Evolutionary conservation across 768 basidiomycete species (phyloP).

Genomic region (Lentinula raphanica): DNA sequence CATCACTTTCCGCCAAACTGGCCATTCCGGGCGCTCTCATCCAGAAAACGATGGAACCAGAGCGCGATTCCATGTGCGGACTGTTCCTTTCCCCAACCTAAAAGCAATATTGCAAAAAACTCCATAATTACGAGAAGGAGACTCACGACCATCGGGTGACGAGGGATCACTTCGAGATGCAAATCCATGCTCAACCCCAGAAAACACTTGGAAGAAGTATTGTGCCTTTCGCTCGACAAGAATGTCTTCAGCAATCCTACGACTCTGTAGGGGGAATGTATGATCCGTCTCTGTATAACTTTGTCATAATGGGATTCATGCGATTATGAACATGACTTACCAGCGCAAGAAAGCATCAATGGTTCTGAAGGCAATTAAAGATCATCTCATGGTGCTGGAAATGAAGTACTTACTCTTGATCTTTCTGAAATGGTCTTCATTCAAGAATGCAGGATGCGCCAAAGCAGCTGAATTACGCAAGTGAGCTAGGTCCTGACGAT

Average conservation of each 20-base stretch:
- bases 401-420: constrained; percentile 37
- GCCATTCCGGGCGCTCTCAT: not conserved
- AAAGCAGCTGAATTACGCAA: constrained; percentile 39
- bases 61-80: constrained; percentile 42
- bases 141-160: constrained; percentile 34
- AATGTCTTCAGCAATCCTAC: constrained; percentile 53
- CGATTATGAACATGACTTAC: constrained; percentile 20
- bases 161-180: constrained; percentile 41
- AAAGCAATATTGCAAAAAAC: not conserved
- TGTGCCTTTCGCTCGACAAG: constrained; percentile 42
- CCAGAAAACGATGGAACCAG: not conserved
- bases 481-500: not conserved
- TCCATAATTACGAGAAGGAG: not conserved
- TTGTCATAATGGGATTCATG: constrained; percentile 13
- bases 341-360: constrained; percentile 50
- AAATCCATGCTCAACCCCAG: constrained; percentile 45
- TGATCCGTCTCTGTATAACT: constrained; percentile 38
- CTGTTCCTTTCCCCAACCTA: constrained; percentile 61
- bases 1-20: not conserved
- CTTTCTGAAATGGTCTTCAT: constrained; percentile 41
- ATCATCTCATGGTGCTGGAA: too few species aligned
- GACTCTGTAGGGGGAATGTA: constrained; percentile 47
- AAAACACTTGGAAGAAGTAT: constrained; percentile 57
- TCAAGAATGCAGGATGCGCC: constrained; percentile 49
- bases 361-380: too few species aligned